phyloP scores from a whole-genome alignment of 495 filamentous ascomycete species.

The Sordaria brevicollis region DNA sequence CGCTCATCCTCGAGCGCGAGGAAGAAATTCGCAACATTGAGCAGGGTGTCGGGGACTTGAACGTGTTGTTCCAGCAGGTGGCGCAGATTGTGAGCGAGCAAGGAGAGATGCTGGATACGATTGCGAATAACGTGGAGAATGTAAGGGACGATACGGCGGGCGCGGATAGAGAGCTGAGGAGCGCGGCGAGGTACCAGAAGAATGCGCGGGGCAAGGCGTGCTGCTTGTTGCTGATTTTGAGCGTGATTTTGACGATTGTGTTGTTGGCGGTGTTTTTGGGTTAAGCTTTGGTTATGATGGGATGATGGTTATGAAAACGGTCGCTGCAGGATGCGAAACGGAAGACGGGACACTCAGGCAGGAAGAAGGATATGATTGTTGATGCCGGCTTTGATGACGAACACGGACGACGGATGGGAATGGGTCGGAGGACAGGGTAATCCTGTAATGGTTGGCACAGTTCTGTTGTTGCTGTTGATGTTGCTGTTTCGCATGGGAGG shows the following conservation, averaged over 20 bases:
- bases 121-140: conserved; percentile 75
- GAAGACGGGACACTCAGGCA: neutral
- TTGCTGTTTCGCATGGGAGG: conserved; percentile 1
- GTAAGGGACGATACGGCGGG: conserved; percentile 70
- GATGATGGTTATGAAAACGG: neutral
- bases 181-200: conserved; percentile 84
- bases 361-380: neutral
- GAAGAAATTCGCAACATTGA: conserved; percentile 95
- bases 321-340: neutral
- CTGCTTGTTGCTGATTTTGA: conserved; percentile 83
- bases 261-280: conserved; percentile 73
- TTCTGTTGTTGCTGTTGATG: neutral
- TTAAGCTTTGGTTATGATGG: conserved; percentile 18
- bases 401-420: neutral
- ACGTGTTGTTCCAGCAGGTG: conserved; percentile 93
- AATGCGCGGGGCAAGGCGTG: conserved; percentile 85
- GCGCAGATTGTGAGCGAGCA: conserved; percentile 94
- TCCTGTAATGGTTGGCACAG: neutral
- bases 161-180: conserved; percentile 73
- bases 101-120: conserved; percentile 80
- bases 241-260: conserved; percentile 78
- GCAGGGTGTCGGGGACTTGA: conserved; percentile 87
- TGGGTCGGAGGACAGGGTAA: neutral
- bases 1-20: conserved; percentile 89
- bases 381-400: neutral